Base-by-base conservation (phyloP, 2,329 filamentous ascomycete species). In the Dothistroma septosporum region DNA sequence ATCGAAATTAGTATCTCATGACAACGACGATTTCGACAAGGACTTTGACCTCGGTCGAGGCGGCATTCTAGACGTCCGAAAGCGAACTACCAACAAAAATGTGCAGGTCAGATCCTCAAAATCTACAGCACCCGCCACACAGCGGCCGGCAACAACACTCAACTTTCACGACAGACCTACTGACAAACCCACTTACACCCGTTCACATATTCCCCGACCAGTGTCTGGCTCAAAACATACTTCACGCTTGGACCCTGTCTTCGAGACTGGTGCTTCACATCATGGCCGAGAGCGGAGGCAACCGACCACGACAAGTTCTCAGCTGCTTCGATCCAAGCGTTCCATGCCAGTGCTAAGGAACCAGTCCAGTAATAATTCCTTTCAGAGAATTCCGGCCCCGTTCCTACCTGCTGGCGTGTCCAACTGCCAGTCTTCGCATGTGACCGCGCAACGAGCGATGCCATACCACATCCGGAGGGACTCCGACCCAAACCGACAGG, bases 241-340 rank as follows among this genome's bases (percentile, higher is more conserved):
- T 12, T 89, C 89, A 11, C 87, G 88, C 19, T 82, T 97, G n/a
- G 93, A 96, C 72, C 92, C 93, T 22, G 92, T 97, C 6, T 95
- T 91, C 44, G 93, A 97, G 76, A 92, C 87, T 66, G 92, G 92
- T 55, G 91, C 87, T 4, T 85, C 90, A 82, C 85, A 65, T 85
- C 85, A 76, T 77, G 88, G 66, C 78, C 85, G 58, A 82, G 85
- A 58, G 81, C 83, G 61, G 32, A 75, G 76, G 55, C 81, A 85
- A 64, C 78, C 79, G 12, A 82, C 80, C 16, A 81, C 81, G 2
- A 81, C 81, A 12, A 80, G 77, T 67, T 76, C 82, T 46, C 82
- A 85, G 63, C 74, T 84, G 37, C 75, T 87, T 35, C 83, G 80
- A 61, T 76, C 81, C 19, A 87, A 87, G 74, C 79, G 85, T 53